Conservation (phyloP, 2,329 filamentous ascomycete genomes). For the Phyllosticta citrichinensis region DNA sequence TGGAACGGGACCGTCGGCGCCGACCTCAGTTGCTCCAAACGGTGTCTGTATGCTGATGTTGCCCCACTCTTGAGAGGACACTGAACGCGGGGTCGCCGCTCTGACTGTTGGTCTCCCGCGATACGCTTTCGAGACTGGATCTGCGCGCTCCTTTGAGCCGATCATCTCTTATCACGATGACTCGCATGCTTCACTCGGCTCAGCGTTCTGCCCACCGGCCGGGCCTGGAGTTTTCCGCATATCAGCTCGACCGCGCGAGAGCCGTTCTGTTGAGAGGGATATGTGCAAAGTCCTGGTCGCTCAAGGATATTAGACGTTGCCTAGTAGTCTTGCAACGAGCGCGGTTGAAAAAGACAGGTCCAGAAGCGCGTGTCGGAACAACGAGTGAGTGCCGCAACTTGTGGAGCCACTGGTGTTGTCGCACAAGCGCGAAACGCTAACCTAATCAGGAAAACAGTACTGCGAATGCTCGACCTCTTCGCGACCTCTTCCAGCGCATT, state of each 20-base stretch:
- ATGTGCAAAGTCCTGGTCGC: neutral
- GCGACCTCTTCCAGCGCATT: neutral
- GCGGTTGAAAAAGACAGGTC: neutral
- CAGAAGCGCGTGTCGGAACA: neutral
- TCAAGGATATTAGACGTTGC: neutral
- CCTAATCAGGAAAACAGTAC: neutral
- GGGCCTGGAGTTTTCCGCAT: neutral
- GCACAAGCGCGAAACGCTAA: neutral
- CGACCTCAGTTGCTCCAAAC: neutral
- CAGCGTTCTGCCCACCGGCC: neutral
- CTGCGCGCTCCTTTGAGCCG: neutral
- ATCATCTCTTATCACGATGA: neutral
- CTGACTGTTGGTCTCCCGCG: neutral
- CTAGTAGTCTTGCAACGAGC: neutral
- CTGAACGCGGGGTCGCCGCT: neutral
- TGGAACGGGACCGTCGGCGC: neutral
- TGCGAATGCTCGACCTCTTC: neutral
- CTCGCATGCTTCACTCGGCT: neutral
- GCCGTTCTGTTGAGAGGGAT: neutral
- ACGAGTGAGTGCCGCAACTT: neutral
- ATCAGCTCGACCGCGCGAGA: neutral
- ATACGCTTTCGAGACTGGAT: neutral
- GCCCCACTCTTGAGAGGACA: neutral
- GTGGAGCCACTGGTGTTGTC: neutral
- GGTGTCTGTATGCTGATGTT: neutral